Evolutionary conservation across 768 basidiomycete species (phyloP), one percentile per base, ranked within the genome.

Genomic region (Pholiota conissans): DNA sequence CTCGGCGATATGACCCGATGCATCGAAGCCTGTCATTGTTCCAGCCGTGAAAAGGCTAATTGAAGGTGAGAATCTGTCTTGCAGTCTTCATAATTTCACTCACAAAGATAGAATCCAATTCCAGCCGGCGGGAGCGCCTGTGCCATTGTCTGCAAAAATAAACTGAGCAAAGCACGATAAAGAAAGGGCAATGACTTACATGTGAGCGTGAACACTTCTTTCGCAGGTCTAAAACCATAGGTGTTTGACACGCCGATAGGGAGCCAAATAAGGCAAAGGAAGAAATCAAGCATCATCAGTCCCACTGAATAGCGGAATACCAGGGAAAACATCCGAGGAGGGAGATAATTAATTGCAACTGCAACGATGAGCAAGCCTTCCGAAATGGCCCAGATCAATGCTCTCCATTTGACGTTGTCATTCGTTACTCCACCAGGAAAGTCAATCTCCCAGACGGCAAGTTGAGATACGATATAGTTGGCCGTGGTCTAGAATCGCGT

Each of bases 71-170:
- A 29, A 39, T n/a, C 14, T 49, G 29, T 22, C 11, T n/a, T 47
- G 10, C 28, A 24, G 8, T 28, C 22, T 14, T 29, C 56, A 18
- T 18, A 45, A 20, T 49, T 22, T 50, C 22, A 63, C 71, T 26
- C 63, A 92, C 91, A 93, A 92, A 3, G 89, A 92, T 35, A 97
- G 72, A 14, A 93, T 81, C 91, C 91, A 96, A 65, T 95, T 95
- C 95, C 93, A 95, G 4, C 83, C 91, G 8, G 89, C 76, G 20
- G 90, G 82, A 3, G 93, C 93, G 0, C 91, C 91, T 0, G 93
- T 95, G 26, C 92, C 93, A 64, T 95, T 95, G 71, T 92, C 91
- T 93, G 22, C 16, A 29, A 10, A 13, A n/a, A 8, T 30, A 3
- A 49, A 55, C 14, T 55, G 42, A 49, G 20, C 20, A 14, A 22